phyloP scores from a whole-genome alignment of 352 stramenopile genomes.

The Phytophthora capsici region DNA sequence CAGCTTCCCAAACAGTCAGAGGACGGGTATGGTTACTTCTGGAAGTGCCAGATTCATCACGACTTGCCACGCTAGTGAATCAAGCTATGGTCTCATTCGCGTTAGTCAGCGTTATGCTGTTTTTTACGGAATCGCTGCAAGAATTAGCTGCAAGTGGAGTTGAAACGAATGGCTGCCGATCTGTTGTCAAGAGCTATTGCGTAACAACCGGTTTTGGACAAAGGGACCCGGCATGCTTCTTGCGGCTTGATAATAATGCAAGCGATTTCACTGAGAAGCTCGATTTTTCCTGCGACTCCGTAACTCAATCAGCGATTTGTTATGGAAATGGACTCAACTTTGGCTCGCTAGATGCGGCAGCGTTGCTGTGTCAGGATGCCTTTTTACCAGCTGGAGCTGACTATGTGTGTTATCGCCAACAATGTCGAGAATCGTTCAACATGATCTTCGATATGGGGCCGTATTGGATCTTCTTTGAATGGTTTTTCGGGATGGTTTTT shows the following conservation, averaged over 20 bases:
- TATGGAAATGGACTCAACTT: slow-evolving; percentile 67
- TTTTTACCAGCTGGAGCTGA: slow-evolving; percentile 39
- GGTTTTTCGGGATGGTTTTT: slow-evolving; percentile 65
- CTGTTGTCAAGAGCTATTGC: slow-evolving; percentile 68
- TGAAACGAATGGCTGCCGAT: slow-evolving; percentile 46
- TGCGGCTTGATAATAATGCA: slow-evolving; percentile 31
- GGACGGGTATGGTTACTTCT: slow-evolving; percentile 64
- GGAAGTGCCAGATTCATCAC: slow-evolving; percentile 70
- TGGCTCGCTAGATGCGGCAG: slow-evolving; percentile 42
- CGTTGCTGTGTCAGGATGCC: slow-evolving; percentile 35
- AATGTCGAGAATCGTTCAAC: slow-evolving; percentile 41
- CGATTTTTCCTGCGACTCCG: slow-evolving; percentile 49
- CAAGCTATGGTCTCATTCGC: slow-evolving; percentile 59
- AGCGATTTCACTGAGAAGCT: slow-evolving; percentile 44
- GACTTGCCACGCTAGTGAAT: slow-evolving; percentile 54
- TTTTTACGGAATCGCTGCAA: slow-evolving; percentile 74
- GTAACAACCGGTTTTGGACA: slow-evolving; percentile 29
- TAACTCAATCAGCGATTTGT: slow-evolving; percentile 29
- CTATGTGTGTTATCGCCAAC: slow-evolving; percentile 59
- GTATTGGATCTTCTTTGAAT: slow-evolving; percentile 85
- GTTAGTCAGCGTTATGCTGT: slow-evolving; percentile 71
- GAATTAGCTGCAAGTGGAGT: slow-evolving; percentile 62
- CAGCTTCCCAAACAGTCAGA: slow-evolving; percentile 37
- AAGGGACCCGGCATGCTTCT: slow-evolving; percentile 60
- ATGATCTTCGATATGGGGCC: slow-evolving; percentile 67